Percentiles rank a stretch among this genome's conserved stretches.
These are phyloP conservation scores for Fusarium mexicanum DNA, from an alignment of 2,329 filamentous ascomycete genomes.

Conservation along the genomic window DNA sequence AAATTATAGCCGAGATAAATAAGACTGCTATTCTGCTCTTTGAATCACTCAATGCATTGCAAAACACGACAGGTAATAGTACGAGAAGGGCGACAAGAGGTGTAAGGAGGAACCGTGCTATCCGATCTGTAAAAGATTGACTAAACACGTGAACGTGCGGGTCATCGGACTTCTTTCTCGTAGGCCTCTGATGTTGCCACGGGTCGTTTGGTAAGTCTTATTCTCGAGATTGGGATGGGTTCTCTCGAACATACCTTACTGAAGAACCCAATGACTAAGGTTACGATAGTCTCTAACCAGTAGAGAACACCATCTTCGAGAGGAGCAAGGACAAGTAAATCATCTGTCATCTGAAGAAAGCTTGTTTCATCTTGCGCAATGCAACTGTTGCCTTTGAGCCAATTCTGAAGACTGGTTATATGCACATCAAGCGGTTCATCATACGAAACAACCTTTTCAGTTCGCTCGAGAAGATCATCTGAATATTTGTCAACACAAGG, in stretches of 20 bases:
- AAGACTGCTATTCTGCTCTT: background rate
- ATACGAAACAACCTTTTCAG: background rate
- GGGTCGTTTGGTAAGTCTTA: background rate
- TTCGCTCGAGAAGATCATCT: background rate
- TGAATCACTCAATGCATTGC: background rate
- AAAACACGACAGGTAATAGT: background rate
- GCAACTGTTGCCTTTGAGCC: background rate
- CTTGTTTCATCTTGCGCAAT: background rate
- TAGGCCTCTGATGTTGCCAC: background rate
- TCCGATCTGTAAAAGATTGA: background rate
- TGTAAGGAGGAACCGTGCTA: background rate
- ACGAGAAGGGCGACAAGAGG: background rate
- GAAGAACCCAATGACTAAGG: rapidly evolving
- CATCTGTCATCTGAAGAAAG: background rate
- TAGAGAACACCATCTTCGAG: background rate
- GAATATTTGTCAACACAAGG: background rate
- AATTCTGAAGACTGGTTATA: background rate
- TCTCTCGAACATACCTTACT: background rate
- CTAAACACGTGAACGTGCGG: background rate
- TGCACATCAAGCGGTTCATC: background rate
- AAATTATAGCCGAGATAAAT: background rate
- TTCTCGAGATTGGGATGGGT: background rate
- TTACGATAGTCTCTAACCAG: background rate
- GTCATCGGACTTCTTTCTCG: background rate
- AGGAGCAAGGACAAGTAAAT: background rate